These are phyloP conservation scores for Pogostemon cablin DNA, from an alignment of 257 asterid species.

Conservation along the genomic window DNA sequence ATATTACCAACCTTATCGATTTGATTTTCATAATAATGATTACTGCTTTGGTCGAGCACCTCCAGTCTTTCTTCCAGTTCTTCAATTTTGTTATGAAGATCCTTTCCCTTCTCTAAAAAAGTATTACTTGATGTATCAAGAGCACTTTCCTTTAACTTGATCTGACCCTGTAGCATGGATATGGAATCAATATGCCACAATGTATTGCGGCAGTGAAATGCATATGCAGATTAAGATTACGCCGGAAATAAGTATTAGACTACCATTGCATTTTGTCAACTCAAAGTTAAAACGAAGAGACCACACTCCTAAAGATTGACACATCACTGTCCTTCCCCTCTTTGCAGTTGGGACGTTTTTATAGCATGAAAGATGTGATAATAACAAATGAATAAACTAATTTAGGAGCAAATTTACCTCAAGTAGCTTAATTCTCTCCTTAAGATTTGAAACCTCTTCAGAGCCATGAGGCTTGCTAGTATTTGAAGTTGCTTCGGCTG, in stretches of 20 bases:
- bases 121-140: slow-evolving; percentile 64
- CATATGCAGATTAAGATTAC: not conserved
- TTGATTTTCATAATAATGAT: slow-evolving; percentile 41
- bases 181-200: slow-evolving; percentile 11
- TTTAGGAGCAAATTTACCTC: slow-evolving; percentile 59
- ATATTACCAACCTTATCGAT: slow-evolving; percentile 51
- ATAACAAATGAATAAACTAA: slow-evolving; percentile 17
- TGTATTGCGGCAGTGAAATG: slow-evolving; percentile 10
- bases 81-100: slow-evolving; percentile 65
- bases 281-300: not conserved
- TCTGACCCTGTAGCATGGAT: slow-evolving; percentile 56
- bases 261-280: not conserved
- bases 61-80: slow-evolving; percentile 66
- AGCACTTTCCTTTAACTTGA: slow-evolving; percentile 66
- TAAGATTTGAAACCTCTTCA: slow-evolving; percentile 60
- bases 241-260: not conserved
- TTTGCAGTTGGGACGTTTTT: not conserved
- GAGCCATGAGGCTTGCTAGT: slow-evolving; percentile 43
- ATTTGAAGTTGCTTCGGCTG: slow-evolving; percentile 40
- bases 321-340: not conserved
- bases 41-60: slow-evolving; percentile 47
- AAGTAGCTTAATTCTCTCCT: slow-evolving; percentile 75
- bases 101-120: slow-evolving; percentile 76
- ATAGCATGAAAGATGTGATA: not conserved
- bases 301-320: too few species aligned